phyloP scores from a whole-genome alignment of 176 grass and related monocot species.

The Eleusine coracana region DNA sequence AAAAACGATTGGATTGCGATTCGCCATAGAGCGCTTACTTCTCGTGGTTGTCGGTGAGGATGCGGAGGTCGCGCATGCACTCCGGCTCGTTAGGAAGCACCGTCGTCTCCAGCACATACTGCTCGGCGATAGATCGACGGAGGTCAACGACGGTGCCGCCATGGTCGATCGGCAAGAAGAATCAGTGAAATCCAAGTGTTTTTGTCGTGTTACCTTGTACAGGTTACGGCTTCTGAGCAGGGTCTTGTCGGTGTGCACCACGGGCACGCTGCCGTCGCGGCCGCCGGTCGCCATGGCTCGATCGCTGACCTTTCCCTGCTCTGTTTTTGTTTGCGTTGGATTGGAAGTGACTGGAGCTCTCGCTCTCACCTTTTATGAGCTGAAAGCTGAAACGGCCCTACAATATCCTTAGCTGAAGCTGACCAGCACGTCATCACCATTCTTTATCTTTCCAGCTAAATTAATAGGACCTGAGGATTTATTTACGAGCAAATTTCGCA shows the following conservation, averaged over 20 bases:
- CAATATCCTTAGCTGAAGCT: no score
- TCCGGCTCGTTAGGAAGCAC: slow-evolving; percentile 69
- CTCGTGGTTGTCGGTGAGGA: slow-evolving; percentile 52
- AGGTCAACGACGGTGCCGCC: background rate
- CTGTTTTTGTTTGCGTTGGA: background rate
- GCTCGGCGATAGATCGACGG: background rate
- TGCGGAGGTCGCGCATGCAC: slow-evolving; percentile 70
- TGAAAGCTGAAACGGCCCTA: no score
- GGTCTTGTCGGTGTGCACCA: slow-evolving; percentile 54
- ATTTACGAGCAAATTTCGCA: no score
- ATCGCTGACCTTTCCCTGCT: background rate
- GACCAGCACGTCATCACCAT: no score
- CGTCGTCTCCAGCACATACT: slow-evolving; percentile 69
- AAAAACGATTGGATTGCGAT: no score
- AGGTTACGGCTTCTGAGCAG: slow-evolving; percentile 69
- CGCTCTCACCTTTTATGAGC: no score
- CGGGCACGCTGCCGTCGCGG: background rate
- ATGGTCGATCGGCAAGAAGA: background rate
- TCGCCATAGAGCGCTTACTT: background rate
- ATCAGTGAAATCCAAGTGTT: background rate
- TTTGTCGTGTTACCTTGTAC: slow-evolving; percentile 34
- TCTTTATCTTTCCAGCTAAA: no score
- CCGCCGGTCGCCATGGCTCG: slow-evolving; percentile 29
- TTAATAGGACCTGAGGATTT: no score
- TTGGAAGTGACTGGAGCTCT: no score